These are phyloP conservation scores for Pseudoperonospora humuli DNA, from an alignment of 352 stramenopile genomes.

Conservation along the genomic window DNA sequence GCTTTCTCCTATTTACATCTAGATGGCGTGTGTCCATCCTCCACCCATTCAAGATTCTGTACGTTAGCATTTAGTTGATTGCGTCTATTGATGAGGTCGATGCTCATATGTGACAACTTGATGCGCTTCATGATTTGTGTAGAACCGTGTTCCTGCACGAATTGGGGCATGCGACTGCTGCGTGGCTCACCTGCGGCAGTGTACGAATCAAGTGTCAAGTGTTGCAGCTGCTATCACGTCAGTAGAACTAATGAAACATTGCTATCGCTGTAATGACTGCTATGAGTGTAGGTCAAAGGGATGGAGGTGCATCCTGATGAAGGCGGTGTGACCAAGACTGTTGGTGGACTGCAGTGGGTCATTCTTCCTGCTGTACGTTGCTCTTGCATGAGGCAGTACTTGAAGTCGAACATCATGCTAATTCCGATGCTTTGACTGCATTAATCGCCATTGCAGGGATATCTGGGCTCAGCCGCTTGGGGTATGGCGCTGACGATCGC, in stretches of 20 bases:
- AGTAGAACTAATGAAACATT: not conserved
- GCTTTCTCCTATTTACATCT: not conserved
- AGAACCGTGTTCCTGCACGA: slow-evolving; percentile 87
- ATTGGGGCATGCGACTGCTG: slow-evolving; percentile 71
- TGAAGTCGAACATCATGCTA: not conserved
- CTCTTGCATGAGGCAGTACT: not conserved
- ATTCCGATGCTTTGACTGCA: slow-evolving; percentile 2
- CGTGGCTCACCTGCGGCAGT: slow-evolving; percentile 80
- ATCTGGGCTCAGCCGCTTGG: slow-evolving; percentile 81
- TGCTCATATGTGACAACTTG: not conserved
- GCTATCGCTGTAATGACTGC: slow-evolving; percentile 4
- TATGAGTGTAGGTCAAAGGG: slow-evolving; percentile 46
- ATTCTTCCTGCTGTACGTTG: slow-evolving; percentile 61
- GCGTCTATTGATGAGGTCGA: too few species aligned
- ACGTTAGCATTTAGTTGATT: slow-evolving; percentile 13
- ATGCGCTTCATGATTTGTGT: slow-evolving; percentile 1
- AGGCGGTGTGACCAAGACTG: slow-evolving; percentile 80
- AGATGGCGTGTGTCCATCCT: slow-evolving; percentile 82
- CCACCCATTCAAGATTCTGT: slow-evolving; percentile 87
- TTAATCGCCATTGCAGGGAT: slow-evolving; percentile 37
- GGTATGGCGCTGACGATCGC: slow-evolving; percentile 81
- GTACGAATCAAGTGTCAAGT: slow-evolving; percentile 15
- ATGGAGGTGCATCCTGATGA: slow-evolving; percentile 88
- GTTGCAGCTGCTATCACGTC: too few species aligned
- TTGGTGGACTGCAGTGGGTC: slow-evolving; percentile 59